Evolutionary conservation across 2,329 filamentous ascomycete species (phyloP), one percentile per base, ranked within the genome.

Genomic region (Grosmannia serpens): DNA sequence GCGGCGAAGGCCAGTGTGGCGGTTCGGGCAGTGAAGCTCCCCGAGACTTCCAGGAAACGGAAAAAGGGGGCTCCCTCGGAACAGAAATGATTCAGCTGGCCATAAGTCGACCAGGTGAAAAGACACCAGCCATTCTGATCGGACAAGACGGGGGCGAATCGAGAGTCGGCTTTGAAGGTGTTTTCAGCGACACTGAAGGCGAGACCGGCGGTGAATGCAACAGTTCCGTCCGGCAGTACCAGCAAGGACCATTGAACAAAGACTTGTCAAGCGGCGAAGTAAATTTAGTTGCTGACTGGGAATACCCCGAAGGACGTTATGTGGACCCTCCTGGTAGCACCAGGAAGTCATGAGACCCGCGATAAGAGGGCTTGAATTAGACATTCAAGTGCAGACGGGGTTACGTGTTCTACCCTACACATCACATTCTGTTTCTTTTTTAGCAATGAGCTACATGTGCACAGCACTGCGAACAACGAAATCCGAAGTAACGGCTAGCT

Each of bases 281-380:
- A 8, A 49, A 54, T 20, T 57, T 63, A 15, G 26, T 64, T 7
- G 63, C 63, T 0, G 62, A 64, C 51, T 64, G 63, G 63, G 63
- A 64, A 52, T 61, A 64, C n/a, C 63, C 63, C 0, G 63, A 64
- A 33, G 63, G 63, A 6, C 60, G 62, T 4, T 62, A 61, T 52
- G 58, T 50, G 33, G 52, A 33, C 9, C 31, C n/a, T 31, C 11
- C 9, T 26, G 44, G 27, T 17, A 50, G 17, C 22, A 29, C 35
- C 26, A 26, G 8, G 13, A 29, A 27, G 27, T 7, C n/a, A 22
- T 33, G 49, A 44, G 41, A 20, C 41, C 20, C 20, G n/a, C 4
- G 20, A n/a, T 8, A n/a, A 44, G 17, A 8, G n/a, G 20, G 41
- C 20, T 44, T 20, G 41, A 44, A 17, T 7, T n/a, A 17, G 17